phyloP scores from a whole-genome alignment of 1,284 basidiomycete genomes.

The Irpex sp. region DNA sequence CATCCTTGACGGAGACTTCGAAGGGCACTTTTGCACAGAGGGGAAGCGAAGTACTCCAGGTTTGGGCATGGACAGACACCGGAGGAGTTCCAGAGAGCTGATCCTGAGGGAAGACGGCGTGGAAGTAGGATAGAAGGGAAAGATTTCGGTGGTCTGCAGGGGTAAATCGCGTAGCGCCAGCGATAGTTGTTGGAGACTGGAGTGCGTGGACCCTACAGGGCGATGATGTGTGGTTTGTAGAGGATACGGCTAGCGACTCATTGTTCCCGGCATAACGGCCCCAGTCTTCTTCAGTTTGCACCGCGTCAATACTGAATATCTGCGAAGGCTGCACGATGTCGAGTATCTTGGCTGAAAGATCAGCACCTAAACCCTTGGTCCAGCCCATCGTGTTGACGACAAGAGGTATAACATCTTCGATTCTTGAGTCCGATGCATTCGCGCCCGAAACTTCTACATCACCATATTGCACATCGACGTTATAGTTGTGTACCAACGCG shows the following conservation, averaged over 20 bases:
- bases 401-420: conserved; percentile 68
- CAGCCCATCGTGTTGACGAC: conserved; percentile 97
- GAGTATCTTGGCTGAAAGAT: conserved; percentile 73
- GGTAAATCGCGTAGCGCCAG: conserved; percentile 47
- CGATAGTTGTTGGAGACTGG: conserved; percentile 15
- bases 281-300: conserved; percentile 19
- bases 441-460: neutral
- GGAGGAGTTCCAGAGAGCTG: conserved; percentile 12
- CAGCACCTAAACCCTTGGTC: conserved; percentile 91
- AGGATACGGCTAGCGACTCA: too few relatives aligned
- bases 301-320: conserved; percentile 53
- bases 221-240: too few relatives aligned
- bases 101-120: conserved; percentile 49
- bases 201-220: neutral
- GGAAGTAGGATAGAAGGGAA: conserved; percentile 79
- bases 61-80: conserved; percentile 31
- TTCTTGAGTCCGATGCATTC: conserved; percentile 28
- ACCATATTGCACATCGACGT: conserved; percentile 60
- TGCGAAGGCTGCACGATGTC: conserved; percentile 61
- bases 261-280: neutral
- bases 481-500: conserved; percentile 70
- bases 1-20: conserved; percentile 51
- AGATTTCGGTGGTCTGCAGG: conserved; percentile 76
- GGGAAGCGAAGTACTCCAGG: conserved; percentile 72
- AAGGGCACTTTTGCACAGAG: conserved; percentile 70